Evolutionary conservation across 805 yeast genomes (phyloP), one percentile per base, ranked within the genome.

Genomic region (Metschnikowia bowlesiae): DNA sequence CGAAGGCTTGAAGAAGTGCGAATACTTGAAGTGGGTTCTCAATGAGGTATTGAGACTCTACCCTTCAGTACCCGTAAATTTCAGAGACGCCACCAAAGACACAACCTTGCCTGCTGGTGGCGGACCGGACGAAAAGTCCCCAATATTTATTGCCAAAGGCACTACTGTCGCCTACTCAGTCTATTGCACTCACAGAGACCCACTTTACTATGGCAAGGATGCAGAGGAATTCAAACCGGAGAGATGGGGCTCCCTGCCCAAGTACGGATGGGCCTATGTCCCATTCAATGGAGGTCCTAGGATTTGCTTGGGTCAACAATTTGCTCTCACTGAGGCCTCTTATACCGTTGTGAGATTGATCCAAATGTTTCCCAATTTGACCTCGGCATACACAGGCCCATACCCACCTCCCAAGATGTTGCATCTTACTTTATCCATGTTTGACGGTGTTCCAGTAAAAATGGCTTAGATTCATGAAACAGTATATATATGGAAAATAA

Each of bases 241-340:
- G 52, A 64, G 76, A 57, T 71, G 76, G 76, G 57, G 58, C 22
- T 57, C 57, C 18, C 57, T 51, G 34, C 62, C 62, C 40, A 62
- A 68, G 34, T 63, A 68, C 46, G 72, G 75, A 8, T 78, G 81
- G 81, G 76, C 73, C 31, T 78, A 73, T 60, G 62, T 77, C 32
- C 81, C 82, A 28, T 78, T 78, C 64, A 76, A 77, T 56, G 83
- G 82, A 41, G 83, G 83, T 6, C 82, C 82, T 22, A 64, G 83
- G 53, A 76, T 78, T 51, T 78, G 82, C 59, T 65, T 78, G 48
- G 83, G 82, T 38, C 82, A 78, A 65, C 82, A 78, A 62, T 77
- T 76, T 62, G 83, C 82, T 6, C 70, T 78, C 18, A 77, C 81
- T 18, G 82, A 78, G 62, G 77, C 79, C 10, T 67, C 76, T 18